These are phyloP conservation scores for Nannochloropsis gaditana DNA, from an alignment of 108 stramenopile species.

Conservation along the genomic window DNA sequence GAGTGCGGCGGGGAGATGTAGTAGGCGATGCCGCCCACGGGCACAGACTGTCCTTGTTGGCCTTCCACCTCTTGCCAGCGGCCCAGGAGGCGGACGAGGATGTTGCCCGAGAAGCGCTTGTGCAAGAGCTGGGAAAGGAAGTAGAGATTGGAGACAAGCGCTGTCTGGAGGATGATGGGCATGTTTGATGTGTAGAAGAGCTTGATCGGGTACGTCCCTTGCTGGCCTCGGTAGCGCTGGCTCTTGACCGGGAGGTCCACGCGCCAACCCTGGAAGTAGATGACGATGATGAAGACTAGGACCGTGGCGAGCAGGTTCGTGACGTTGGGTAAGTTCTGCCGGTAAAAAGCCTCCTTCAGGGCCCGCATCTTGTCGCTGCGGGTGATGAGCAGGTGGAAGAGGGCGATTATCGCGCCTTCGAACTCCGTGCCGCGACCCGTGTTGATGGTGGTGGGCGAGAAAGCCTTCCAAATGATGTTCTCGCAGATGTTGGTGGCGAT, in stretches of 20 bases:
- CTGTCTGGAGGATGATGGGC: constrained; percentile 98
- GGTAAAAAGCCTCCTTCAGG: constrained; percentile 86
- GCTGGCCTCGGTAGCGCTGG: constrained; percentile 90
- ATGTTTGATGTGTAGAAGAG: constrained; percentile 99
- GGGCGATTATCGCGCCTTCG: constrained; percentile 96
- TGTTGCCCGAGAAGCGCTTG: constrained; percentile 91
- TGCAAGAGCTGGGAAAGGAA: constrained; percentile 95
- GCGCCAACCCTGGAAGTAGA: constrained; percentile 99
- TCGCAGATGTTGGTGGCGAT: constrained; percentile 99
- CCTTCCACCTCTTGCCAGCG: constrained; percentile 94
- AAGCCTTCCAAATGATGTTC: constrained; percentile 98
- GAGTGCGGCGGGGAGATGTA: constrained; percentile 94
- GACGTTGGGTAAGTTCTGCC: constrained; percentile 95
- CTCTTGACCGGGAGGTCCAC: constrained; percentile 95
- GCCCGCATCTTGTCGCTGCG: constrained; percentile 88
- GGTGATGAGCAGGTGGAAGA: constrained; percentile 93
- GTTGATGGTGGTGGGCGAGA: constrained; percentile 98
- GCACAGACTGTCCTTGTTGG: constrained; percentile 71
- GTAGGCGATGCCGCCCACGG: constrained; percentile 98
- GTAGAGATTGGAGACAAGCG: constrained; percentile 95
- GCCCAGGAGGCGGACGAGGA: constrained; percentile 93
- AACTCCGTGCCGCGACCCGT: constrained; percentile 98
- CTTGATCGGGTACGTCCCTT: constrained; percentile 61
- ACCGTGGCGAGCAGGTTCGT: constrained; percentile 93
- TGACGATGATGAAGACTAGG: constrained; percentile 90